These are phyloP conservation scores for Hydrangea macrophylla DNA, from an alignment of 148 eudicot species.

Conservation along the genomic window DNA sequence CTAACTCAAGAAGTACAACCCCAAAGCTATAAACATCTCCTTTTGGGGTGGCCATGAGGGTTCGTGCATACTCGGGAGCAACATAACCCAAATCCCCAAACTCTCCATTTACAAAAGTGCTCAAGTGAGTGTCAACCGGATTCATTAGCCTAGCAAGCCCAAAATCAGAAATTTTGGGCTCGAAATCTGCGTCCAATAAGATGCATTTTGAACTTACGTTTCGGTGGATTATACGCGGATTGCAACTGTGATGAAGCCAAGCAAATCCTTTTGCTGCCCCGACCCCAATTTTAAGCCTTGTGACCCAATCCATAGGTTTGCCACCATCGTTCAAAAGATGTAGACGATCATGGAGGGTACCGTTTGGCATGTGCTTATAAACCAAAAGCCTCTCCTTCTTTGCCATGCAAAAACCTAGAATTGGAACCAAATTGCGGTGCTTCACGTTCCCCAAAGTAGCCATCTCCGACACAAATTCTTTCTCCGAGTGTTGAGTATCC, in stretches of 20 bases:
- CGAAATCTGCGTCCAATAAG: constrained; percentile 41
- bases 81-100: constrained; percentile 68
- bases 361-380: constrained; percentile 58
- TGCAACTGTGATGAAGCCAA: constrained; percentile 68
- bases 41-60: constrained; percentile 57
- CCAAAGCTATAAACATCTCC: constrained; percentile 73
- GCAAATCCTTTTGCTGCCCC: constrained; percentile 67
- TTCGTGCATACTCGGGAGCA: constrained; percentile 64
- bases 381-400: constrained; percentile 63
- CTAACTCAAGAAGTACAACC: constrained; percentile 53
- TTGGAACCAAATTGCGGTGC: constrained; percentile 57
- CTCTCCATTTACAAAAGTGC: constrained; percentile 65
- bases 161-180: constrained; percentile 65
- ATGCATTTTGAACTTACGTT: constrained; percentile 65
- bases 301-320: constrained; percentile 45
- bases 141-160: constrained; percentile 72
- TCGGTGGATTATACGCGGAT: constrained; percentile 63
- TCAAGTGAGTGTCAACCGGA: constrained; percentile 62
- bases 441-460: constrained; percentile 58
- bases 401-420: constrained; percentile 61
- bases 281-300: constrained; percentile 50
- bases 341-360: constrained; percentile 49
- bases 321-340: constrained; percentile 32
- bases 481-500: constrained; percentile 51
- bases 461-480: constrained; percentile 69